Base-by-base conservation (phyloP, 2,329 filamentous ascomycete species). In the Rhinocladiella mackenziei region DNA sequence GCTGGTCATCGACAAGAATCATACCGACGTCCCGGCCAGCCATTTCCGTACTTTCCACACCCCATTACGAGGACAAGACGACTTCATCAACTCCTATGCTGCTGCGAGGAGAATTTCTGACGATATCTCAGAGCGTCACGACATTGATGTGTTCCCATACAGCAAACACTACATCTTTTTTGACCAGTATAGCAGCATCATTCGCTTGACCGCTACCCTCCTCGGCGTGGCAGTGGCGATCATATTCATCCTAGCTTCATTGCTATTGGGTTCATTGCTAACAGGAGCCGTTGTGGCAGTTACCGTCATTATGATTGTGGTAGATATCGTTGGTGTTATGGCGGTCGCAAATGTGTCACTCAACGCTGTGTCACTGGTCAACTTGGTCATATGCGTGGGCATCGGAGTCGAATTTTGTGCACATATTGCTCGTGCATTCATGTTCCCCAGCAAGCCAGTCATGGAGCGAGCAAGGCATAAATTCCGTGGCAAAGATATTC, bases 151-250 rank as follows among this genome's bases (percentile, higher is more conserved):
- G 2, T 98, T 98, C 74, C 88, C 92, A 0, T 98, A 98, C 70
- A 94, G 87, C 56, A 83, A 96, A 49, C 95, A 95, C 65, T 98
- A 98, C 71, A 89, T 98, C 63, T 98, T 97, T 77, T 98, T 98
- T 63, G 92, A 98, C 62, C 92, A 97, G 63, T 98, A 98, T 61
- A 77, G 87, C 4, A 79, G 78, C 45, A 97, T 98, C 50, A 80
- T 94, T 14, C 75, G 77, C 8, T 75, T 97, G 3, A 89, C 91
- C 0, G 83, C 77, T 1, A 80, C 83, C 0, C 78, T 98, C 1
- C 77, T 98, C 20, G 84, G 84, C 29, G 84, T 86, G 3, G 91
- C 89, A 0, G 73, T 97, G 10, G 86, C 77, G 18, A 86, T 95
- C 54, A 94, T 97, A 48, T 84, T 96, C 46, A 62, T 85, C 48